Base-by-base conservation (phyloP, 2,329 filamentous ascomycete species). In the Penicillium capsulatum region DNA sequence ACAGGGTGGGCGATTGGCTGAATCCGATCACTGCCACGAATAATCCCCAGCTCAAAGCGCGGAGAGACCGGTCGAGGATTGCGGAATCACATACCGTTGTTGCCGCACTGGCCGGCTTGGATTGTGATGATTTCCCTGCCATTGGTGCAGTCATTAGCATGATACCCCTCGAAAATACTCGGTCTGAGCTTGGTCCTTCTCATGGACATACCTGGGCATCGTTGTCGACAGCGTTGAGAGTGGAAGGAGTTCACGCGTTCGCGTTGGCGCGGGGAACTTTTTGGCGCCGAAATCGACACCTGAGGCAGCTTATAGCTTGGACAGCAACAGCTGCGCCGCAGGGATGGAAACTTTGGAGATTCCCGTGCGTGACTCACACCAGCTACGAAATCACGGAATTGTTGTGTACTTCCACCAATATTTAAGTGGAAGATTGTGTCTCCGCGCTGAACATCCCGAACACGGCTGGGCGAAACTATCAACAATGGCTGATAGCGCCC, bases 71-170 rank as follows among this genome's bases (percentile, higher is more conserved):
- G 37, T 47, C 40, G 44, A 51, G 42, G 48, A 54, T 46, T 50
- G 48, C 33, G 47, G 36, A 48, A 37, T 36, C 40, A 85, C 86
- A 75, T 65, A 95, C 90, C 91, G 80, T 90, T 96, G 73, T 97
- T 97, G 79, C 91, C 92, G 77, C 92, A 97, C 71, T 97, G 92
- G 78, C 92, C 92, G 52, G 94, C 91, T 72, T 98, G 92, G 59
- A 98, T 85, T 48, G 94, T 98, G 69, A 98, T 98, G 60, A 98
- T 98, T 79, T 98, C 92, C 70, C 92, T 96, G 57, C 1, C 40
- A 14, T 38, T 10, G 4, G 13, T 11, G 40, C 38, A 14, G 40
- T 22, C 11, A 40, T 53, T 16, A 44, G 44, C 16, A 22, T n/a
- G n/a, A n/a, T n/a, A n/a, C n/a, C n/a, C n/a, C n/a, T n/a, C n/a